These are phyloP conservation scores for Thelephora ganbajun DNA, from an alignment of 768 basidiomycete species.

Conservation along the genomic window DNA sequence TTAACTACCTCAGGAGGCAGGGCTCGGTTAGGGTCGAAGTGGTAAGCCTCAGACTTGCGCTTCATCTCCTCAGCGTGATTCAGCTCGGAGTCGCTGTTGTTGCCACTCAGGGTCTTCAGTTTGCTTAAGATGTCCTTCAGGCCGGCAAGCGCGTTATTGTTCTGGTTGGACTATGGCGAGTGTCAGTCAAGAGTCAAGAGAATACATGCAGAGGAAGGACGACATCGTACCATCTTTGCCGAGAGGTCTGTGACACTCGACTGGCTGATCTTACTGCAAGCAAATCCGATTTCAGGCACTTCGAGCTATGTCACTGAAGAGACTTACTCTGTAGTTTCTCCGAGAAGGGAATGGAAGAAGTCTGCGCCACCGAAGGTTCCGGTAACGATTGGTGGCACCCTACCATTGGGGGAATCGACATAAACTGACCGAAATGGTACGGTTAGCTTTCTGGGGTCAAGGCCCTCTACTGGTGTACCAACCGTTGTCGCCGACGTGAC, in stretches of 20 bases:
- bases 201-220: background rate
- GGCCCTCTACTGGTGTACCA: background rate
- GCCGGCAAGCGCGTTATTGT: conserved; percentile 18
- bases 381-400: conserved; percentile 49
- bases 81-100: conserved; percentile 29
- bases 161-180: conserved; percentile 15
- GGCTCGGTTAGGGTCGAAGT: conserved; percentile 47
- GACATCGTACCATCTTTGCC: conserved; percentile 25
- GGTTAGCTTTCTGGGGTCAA: background rate
- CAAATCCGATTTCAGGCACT: background rate
- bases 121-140: conserved; percentile 34
- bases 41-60: conserved; percentile 39
- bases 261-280: conserved; percentile 37
- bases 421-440: conserved; percentile 6
- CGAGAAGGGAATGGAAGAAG: conserved; percentile 51
- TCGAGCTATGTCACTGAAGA: background rate
- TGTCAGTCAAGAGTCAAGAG: background rate
- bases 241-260: conserved; percentile 47
- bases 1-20: conserved; percentile 51
- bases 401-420: conserved; percentile 40
- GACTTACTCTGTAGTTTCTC: conserved; percentile 49
- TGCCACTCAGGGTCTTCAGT: conserved; percentile 31
- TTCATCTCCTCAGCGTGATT: conserved; percentile 42
- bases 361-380: conserved; percentile 58
- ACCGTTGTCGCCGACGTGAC: conserved; percentile 62